phyloP scores from a whole-genome alignment of 192 early-diverging fungal genomes.

The Tieghemiomyces parasiticus region DNA sequence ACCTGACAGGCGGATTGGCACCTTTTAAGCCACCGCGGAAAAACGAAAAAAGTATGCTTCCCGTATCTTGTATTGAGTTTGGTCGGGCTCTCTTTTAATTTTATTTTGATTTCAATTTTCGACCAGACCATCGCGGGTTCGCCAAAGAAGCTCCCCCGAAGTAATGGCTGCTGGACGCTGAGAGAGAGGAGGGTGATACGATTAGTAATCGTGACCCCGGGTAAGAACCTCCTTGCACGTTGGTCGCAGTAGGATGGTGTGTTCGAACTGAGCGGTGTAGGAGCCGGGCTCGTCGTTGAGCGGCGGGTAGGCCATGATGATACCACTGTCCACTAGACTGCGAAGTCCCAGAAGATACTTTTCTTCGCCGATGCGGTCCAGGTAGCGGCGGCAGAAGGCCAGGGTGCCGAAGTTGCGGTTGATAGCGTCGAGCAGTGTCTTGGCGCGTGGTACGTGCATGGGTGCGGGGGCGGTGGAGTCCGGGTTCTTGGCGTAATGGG shows the following conservation, averaged over 20 bases:
- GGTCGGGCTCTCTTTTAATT: too few relatives aligned
- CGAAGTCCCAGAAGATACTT: slow-evolving; percentile 80
- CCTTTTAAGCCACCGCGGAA: too few relatives aligned
- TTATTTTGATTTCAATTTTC: too few relatives aligned
- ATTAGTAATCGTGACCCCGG: slow-evolving; percentile 58
- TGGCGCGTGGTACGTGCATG: slow-evolving; percentile 40
- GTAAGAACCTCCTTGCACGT: slow-evolving; percentile 74
- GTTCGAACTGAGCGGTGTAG: slow-evolving; percentile 95
- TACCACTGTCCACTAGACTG: slow-evolving; percentile 65
- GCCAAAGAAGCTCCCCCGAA: too few relatives aligned
- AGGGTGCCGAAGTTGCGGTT: slow-evolving; percentile 86
- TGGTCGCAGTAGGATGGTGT: slow-evolving; percentile 81
- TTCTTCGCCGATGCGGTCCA: slow-evolving; percentile 85
- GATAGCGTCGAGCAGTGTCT: slow-evolving; percentile 62
- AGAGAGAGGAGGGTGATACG: too few relatives aligned
- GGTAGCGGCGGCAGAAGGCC: slow-evolving; percentile 87
- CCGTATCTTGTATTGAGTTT: too few relatives aligned
- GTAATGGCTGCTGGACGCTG: too few relatives aligned
- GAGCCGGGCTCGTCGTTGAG: slow-evolving; percentile 67
- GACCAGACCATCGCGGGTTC: too few relatives aligned
- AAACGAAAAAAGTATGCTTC: too few relatives aligned
- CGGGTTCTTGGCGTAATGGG: slow-evolving; percentile 66
- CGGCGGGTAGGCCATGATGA: slow-evolving; percentile 80
- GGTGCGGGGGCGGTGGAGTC: slow-evolving; percentile 38
- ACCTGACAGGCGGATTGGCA: too few relatives aligned